Evolutionary conservation across 2,329 filamentous ascomycete species (phyloP), one percentile per base, ranked within the genome.

Genomic region (Aspergillus ochraceus): DNA sequence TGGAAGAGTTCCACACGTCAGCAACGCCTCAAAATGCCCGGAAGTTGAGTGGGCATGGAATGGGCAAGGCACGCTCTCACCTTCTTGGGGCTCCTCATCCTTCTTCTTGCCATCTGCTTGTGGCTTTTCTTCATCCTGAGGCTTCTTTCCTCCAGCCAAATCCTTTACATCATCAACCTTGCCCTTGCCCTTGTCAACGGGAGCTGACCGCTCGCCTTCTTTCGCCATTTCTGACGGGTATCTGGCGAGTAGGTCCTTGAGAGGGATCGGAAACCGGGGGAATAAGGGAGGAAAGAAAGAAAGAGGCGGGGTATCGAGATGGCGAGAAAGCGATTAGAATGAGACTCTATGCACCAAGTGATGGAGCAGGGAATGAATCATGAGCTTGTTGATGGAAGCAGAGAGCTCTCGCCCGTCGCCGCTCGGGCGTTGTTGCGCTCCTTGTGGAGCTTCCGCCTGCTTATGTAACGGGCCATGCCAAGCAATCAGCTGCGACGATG

Each of bases 121-220:
- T 52, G 84, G 77, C 81, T 92, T 92, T 60, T 87, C 89, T 76
- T 91, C 88, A 72, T 88, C 88, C 68, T 83, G 82, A 50, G 73
- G 64, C 67, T 79, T 78, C 67, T 84, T 84, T 62, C 81, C 79
- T 58, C 79, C 81, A 62, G 83, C 80, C 61, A 83, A 74, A 71
- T 90, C 86, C 73, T 87, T 87, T 62, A 85, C 82, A 70, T 86
- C 85, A 63, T 88, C 84, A 64, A 89, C 92, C 84, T 98, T 99
- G 76, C 88, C 94, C 84, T 99, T 99, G 80, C 92, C 93, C 86
- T 98, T 98, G 80, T 97, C 92, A 77, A 88, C 85, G 76, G 89
- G 83, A 79, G 90, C 91, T 77, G 90, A 85, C 84, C 89, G 86
- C 81, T 96, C 91, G 82, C 89, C 91, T 80, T 96, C 92, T 84